Conservation (phyloP, 2,329 filamentous ascomycete genomes). For the Colletotrichum tamarilloi region DNA sequence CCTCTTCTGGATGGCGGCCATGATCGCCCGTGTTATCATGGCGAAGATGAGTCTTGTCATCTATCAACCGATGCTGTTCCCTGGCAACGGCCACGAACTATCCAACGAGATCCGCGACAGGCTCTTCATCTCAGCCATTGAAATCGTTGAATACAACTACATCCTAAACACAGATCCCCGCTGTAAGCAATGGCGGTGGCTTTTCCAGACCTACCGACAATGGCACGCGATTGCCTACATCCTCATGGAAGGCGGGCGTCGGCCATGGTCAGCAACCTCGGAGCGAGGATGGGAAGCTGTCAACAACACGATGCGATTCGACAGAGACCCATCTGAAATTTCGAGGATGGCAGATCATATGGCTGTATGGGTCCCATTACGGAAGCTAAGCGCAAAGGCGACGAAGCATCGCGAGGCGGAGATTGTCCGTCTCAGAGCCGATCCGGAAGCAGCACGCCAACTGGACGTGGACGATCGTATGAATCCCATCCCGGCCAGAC, state of each 20-base stretch:
- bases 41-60: constrained; percentile 83
- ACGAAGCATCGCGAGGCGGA: constrained; percentile 63
- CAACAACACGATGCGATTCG: constrained; percentile 48
- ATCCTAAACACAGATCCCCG: constrained; percentile 70
- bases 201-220: constrained; percentile 62
- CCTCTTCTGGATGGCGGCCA: constrained; percentile 76
- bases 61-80: constrained; percentile 78
- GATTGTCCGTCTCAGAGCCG: constrained; percentile 57
- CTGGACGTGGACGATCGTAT: constrained; percentile 62
- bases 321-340: constrained; percentile 54
- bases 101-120: constrained; percentile 73
- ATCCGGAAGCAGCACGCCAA: constrained; percentile 60
- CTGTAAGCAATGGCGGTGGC: constrained; percentile 59
- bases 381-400: constrained; percentile 65
- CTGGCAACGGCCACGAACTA: constrained; percentile 65
- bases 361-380: constrained; percentile 64
- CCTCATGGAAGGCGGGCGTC: constrained; percentile 57
- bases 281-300: constrained; percentile 63
- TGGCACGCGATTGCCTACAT: constrained; percentile 64
- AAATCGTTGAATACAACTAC: constrained; percentile 77
- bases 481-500: constrained; percentile 55
- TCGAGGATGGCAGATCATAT: constrained; percentile 57
- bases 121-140: constrained; percentile 77
- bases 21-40: constrained; percentile 77
- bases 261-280: constrained; percentile 60